Evolutionary conservation across 331 rosid genomes (phyloP).

Genomic region (Pyrus hybrid): DNA sequence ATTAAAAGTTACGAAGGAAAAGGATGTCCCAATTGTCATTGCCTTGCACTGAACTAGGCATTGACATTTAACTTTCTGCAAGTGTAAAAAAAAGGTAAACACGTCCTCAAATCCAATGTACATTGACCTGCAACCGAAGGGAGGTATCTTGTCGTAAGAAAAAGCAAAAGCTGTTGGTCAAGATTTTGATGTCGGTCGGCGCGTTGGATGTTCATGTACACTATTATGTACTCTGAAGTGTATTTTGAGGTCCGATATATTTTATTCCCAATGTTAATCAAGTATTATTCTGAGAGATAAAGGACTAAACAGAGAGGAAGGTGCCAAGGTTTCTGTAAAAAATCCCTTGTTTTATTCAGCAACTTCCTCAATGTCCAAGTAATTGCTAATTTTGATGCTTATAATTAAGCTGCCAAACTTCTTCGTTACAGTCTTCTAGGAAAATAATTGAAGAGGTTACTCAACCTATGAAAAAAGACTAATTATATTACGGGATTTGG

Average conservation of each 20-base stretch:
- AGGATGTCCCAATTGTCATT: not conserved
- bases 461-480: not conserved
- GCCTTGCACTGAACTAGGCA: not conserved
- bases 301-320: not conserved
- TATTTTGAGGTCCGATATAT: not conserved
- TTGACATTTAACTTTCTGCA: not conserved
- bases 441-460: too few relatives aligned
- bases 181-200: conserved; percentile 14
- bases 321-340: not conserved
- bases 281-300: not conserved
- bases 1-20: not conserved
- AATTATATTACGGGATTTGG: too few relatives aligned
- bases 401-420: not conserved
- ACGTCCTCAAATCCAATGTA: not conserved
- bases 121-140: not conserved
- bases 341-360: not conserved
- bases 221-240: not conserved
- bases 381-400: not conserved
- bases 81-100: not conserved
- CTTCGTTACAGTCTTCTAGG: not conserved
- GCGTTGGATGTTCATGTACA: not conserved
- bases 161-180: conserved; percentile 12
- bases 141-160: not conserved
- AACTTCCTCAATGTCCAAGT: not conserved
- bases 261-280: not conserved